Conservation (phyloP, 2,329 filamentous ascomycete genomes). For the Polytolypa hystricis region DNA sequence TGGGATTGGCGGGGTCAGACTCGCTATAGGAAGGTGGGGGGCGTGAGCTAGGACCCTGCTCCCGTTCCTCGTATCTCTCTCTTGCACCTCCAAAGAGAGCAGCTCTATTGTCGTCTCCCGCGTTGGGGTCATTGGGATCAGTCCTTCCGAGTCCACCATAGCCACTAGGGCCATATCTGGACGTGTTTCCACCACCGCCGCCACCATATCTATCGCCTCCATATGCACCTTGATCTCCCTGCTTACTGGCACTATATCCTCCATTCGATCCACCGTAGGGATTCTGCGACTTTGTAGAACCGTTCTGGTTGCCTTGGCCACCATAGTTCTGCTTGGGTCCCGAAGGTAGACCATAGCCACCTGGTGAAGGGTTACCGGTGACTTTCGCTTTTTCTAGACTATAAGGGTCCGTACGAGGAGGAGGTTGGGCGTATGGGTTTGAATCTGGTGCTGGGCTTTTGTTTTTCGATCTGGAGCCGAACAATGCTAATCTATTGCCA, state of each 20-base stretch:
- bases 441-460: slow-evolving; percentile 41
- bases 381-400: slow-evolving; percentile 37
- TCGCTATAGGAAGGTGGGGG: slow-evolving; percentile 16
- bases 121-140: slow-evolving; percentile 39
- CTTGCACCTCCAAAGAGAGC: slow-evolving; percentile 49
- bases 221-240: slow-evolving; percentile 38
- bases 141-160: slow-evolving; percentile 45
- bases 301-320: slow-evolving; percentile 11
- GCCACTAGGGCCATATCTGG: slow-evolving; percentile 40
- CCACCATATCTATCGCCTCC: slow-evolving; percentile 43
- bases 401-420: slow-evolving; percentile 43
- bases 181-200: slow-evolving; percentile 31
- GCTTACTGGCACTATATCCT: slow-evolving; percentile 31
- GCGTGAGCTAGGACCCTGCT: slow-evolving; percentile 24
- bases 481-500: slow-evolving; percentile 45
- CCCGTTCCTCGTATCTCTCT: slow-evolving; percentile 38
- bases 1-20: slow-evolving; percentile 4
- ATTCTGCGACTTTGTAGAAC: slow-evolving; percentile 15
- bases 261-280: slow-evolving; percentile 22
- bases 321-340: slow-evolving; percentile 10
- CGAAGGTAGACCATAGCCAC: slow-evolving; percentile 20
- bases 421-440: slow-evolving; percentile 48
- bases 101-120: slow-evolving; percentile 43
- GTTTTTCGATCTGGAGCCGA: slow-evolving; percentile 45
- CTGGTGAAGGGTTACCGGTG: slow-evolving; percentile 28